phyloP scores from a whole-genome alignment of 495 filamentous ascomycete species.

The Tuber magnatum region DNA sequence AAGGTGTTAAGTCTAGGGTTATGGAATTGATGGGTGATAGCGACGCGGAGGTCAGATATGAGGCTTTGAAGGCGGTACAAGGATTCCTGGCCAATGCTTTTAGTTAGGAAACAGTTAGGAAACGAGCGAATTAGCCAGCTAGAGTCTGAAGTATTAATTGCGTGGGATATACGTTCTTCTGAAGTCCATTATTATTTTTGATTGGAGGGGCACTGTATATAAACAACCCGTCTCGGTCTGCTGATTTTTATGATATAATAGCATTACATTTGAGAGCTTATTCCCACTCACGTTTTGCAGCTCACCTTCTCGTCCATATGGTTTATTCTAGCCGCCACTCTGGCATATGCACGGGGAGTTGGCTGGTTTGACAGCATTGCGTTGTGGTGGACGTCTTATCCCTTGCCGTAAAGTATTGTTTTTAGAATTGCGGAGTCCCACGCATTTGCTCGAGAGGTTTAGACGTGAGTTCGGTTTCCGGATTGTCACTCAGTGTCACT shows the following conservation, averaged over 20 bases:
- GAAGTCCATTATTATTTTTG: neutral
- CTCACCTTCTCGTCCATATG: neutral
- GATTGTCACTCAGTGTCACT: neutral
- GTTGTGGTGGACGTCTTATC: neutral
- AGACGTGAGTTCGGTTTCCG: neutral
- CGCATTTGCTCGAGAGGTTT: neutral
- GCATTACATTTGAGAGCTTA: neutral
- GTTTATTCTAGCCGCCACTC: neutral
- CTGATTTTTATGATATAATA: neutral
- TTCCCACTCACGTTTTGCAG: neutral
- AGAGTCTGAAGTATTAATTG: neutral
- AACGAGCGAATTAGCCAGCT: neutral
- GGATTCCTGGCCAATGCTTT: slow-evolving; percentile 40
- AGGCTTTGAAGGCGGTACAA: slow-evolving; percentile 76
- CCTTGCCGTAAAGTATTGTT: neutral
- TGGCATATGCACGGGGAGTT: neutral
- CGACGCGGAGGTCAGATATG: slow-evolving; percentile 88
- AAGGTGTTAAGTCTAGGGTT: slow-evolving; percentile 82
- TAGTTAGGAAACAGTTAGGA: slow-evolving; percentile 17
- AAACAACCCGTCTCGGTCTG: neutral
- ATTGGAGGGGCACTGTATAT: neutral
- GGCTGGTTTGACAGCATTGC: neutral
- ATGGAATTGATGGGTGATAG: slow-evolving; percentile 93
- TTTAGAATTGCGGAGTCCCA: neutral
- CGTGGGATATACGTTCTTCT: neutral